Base-by-base conservation (phyloP, 768 basidiomycete genomes). In the Mycena rebaudengoi region DNA sequence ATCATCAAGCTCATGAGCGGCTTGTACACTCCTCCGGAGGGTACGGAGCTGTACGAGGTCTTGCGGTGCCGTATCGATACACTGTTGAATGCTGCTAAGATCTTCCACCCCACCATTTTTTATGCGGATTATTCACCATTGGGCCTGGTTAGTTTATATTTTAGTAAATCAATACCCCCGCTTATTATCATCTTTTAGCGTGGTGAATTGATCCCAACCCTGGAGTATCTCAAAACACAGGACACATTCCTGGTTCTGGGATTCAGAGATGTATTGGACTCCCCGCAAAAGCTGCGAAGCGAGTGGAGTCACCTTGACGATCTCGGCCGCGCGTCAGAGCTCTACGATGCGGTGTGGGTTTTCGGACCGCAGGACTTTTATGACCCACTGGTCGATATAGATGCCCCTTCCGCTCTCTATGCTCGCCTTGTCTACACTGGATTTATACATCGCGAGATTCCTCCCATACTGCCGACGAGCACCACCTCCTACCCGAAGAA, bases 1-100 rank as follows among this genome's bases (percentile, higher is more conserved):
- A 60, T 60, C 29, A 39, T 60, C 46, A 30, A 26, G 21, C 58
- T 60, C 48, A 60, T 60, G 58, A 60, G 58, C 40, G 58, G 58
- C 29, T 41, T 60, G 26, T 60, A 60, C 16, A 60, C 30, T 1
- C 58, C 58, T 11, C 46, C 58, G 29, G 16, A 60, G 6, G 5
- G 43, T 21, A 60, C 58, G 10, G 58, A 50, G n/a, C 26, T 60
- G 10, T 30, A 41, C 48, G 16, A 43, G 28, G 58, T 60, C 20
- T n/a, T 60, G 29, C 58, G 51, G 30, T 41, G 28, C 29, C 58
- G 58, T 11, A 20, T 60, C 2, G 48, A 60, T 29, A 60, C 13
- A 18, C n/a, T 60, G 58, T 12, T 60, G 23, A 50, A 60, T 28
- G 48, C 58, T 23, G 58, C 48, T 13, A 60, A 50, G 48, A 20